phyloP scores from a whole-genome alignment of 768 basidiomycete genomes.

The Bullera alba region DNA sequence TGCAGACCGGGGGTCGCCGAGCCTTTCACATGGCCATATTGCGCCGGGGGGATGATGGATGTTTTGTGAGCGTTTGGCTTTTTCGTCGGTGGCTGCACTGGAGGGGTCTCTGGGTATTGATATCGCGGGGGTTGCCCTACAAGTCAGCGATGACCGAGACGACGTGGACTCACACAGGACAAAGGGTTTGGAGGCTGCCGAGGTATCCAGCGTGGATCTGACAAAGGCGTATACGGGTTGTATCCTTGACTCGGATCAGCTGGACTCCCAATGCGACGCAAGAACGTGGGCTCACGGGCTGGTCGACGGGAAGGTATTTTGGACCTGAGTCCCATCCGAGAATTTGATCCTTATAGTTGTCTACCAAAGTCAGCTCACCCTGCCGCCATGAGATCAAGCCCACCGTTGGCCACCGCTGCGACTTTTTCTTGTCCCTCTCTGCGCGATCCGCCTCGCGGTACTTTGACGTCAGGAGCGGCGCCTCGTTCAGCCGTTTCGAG shows the following conservation, averaged over 20 bases:
- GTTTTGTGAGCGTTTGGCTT: constrained; percentile 17
- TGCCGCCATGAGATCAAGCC: constrained; percentile 1
- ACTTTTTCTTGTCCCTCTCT: constrained; percentile 30
- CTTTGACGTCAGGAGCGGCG: constrained; percentile 34
- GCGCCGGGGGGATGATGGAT: constrained; percentile 27
- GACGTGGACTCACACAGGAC: constrained; percentile 32
- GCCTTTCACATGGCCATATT: constrained; percentile 31
- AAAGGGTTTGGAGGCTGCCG: constrained; percentile 29
- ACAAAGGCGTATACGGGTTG: constrained; percentile 44
- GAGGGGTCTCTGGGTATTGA: constrained; percentile 39
- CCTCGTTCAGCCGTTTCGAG: constrained; percentile 37
- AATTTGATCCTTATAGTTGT: constrained; percentile 43
- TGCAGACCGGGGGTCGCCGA: constrained; percentile 17
- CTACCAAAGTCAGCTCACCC: constrained; percentile 7
- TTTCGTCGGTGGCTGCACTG: constrained; percentile 10
- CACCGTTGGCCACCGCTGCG: constrained; percentile 41
- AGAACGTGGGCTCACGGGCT: constrained; percentile 20
- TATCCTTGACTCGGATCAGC: constrained; percentile 18
- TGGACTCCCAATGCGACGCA: background rate
- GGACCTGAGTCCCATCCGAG: constrained; percentile 43
- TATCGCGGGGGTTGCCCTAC: constrained; percentile 41
- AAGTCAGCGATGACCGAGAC: background rate
- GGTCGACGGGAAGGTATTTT: constrained; percentile 37
- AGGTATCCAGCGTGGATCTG: constrained; percentile 22
- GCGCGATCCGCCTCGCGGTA: constrained; percentile 36